Evolutionary conservation across 441 rosid species (phyloP).

Genomic region (Jatropha podagrica): DNA sequence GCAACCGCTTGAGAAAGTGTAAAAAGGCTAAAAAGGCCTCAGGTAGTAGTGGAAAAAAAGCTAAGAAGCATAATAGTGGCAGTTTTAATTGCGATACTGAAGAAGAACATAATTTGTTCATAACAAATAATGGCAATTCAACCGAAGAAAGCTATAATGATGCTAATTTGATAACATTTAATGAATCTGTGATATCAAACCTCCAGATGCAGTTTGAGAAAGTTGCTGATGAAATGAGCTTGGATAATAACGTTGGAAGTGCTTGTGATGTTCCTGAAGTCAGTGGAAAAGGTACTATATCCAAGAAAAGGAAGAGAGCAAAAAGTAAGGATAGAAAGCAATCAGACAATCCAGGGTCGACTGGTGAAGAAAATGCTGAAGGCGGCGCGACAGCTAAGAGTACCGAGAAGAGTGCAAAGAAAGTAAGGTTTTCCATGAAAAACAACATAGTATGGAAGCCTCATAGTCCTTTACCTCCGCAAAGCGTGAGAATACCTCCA

Average conservation of each 20-base stretch:
- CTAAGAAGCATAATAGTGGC: constrained; percentile 33
- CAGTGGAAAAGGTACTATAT: constrained; percentile 31
- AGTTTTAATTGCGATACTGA: constrained; percentile 22
- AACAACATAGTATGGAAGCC: constrained; percentile 96
- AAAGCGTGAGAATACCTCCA: constrained; percentile 85
- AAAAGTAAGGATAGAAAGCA: constrained; percentile 31
- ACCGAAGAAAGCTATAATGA: constrained; percentile 22
- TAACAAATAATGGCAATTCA: constrained; percentile 21
- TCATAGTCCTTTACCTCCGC: constrained; percentile 88
- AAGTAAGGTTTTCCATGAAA: constrained; percentile 82
- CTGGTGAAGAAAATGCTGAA: constrained; percentile 37
- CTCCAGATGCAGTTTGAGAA: constrained; percentile 90
- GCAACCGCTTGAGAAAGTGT: constrained; percentile 41
- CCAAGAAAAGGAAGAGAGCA: constrained; percentile 80
- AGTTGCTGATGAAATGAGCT: constrained; percentile 68
- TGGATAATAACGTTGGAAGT: constrained; percentile 42
- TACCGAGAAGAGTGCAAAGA: constrained; percentile 67
- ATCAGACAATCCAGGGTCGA: constrained; percentile 30
- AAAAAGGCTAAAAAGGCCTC: constrained; percentile 41
- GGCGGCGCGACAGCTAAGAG: constrained; percentile 39
- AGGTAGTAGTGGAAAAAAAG: constrained; percentile 32
- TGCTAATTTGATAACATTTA: constrained; percentile 30
- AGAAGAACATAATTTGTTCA: constrained; percentile 18
- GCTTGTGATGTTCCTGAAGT: constrained; percentile 43
- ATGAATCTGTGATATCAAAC: constrained; percentile 65